Base-by-base conservation (phyloP, 768 basidiomycete species). In the Phlebiopsis flavidoalba region DNA sequence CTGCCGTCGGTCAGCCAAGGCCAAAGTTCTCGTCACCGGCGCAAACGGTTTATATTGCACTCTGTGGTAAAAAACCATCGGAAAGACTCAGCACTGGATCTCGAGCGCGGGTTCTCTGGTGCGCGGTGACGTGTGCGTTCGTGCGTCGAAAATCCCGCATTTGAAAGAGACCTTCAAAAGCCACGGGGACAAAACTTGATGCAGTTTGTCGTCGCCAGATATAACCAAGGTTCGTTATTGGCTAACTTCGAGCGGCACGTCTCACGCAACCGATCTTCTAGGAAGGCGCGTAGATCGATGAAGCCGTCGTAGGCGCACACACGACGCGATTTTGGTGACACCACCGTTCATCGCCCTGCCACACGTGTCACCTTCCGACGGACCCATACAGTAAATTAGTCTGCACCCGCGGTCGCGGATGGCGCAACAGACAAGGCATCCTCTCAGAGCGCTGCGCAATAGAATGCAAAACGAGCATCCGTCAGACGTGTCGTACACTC, bases 81-180 rank as follows among this genome's bases (percentile, higher is more conserved):
- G n/a, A n/a, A n/a, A n/a, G n/a, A n/a, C n/a, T n/a, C n/a, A n/a
- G n/a, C n/a, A n/a, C n/a, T n/a, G n/a, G n/a, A n/a, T n/a, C 79
- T 92, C 12, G 81, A 87, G 60, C 72, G 75, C 7, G 88, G 89
- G 0, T 90, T 83, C 66, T 62, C 74, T 5, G n/a, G 84, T 88
- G 24, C 81, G 87, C 7, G 88, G 85, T n/a, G 0, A 85, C 88
- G n/a, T 0, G 88, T 88, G 7, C 82, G 91, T 12, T 82, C 83
- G n/a, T 1, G 67, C 69, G 10, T 74, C 73, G 19, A 93, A 91
- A 69, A 84, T 82, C 1, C 70, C 78, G 1, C 81, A 83, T 65
- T 73, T 93, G 60, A 72, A 74, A 57, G 74, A 86, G 22, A 61
- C 78, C 55, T 88, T 89, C 71, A 74, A 77, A 14, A 67, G 73